These are phyloP conservation scores for Neophaeococcomyces mojaviensis DNA, from an alignment of 2,329 filamentous ascomycete species.

Conservation along the genomic window DNA sequence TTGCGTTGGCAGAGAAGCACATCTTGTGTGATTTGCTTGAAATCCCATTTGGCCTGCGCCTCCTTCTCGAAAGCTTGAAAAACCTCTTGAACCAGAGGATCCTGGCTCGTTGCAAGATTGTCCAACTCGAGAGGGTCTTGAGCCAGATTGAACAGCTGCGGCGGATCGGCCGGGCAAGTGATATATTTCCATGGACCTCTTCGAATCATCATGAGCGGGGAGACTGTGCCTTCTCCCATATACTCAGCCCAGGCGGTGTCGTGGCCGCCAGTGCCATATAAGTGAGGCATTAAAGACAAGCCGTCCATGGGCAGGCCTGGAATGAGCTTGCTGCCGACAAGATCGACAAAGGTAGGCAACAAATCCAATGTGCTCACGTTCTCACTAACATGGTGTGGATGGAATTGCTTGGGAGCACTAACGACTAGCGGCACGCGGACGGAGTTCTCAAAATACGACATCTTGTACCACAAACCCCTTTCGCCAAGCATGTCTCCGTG, in stretches of 20 bases:
- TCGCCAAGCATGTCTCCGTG: constrained; percentile 96
- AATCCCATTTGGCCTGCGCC: constrained; percentile 70
- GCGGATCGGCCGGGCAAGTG: constrained; percentile 73
- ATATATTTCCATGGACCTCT: constrained; percentile 87
- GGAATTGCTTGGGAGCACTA: constrained; percentile 68
- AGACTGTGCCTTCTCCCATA: constrained; percentile 84
- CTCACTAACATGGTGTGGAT: constrained; percentile 66
- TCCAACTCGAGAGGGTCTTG: constrained; percentile 68
- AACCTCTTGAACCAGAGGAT: constrained; percentile 31
- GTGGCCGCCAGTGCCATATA: constrained; percentile 51
- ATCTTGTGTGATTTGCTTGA: constrained; percentile 65
- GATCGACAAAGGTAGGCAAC: constrained; percentile 77
- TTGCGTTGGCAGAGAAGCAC: constrained; percentile 72
- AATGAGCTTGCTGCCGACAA: constrained; percentile 65
- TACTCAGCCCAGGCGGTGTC: constrained; percentile 94
- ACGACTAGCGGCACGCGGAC: constrained; percentile 82
- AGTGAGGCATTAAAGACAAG: constrained; percentile 69
- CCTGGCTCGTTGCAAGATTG: constrained; percentile 52
- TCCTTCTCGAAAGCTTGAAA: constrained; percentile 61
- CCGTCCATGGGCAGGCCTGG: constrained; percentile 77
- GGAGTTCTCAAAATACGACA: constrained; percentile 91
- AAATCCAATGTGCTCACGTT: constrained; percentile 90
- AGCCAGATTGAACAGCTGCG: constrained; percentile 74
- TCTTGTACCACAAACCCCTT: constrained; percentile 89
- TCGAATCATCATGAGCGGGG: constrained; percentile 89